Evolutionary conservation across 108 stramenopile species (phyloP), one percentile per base, ranked within the genome.

Genomic region (Cylindrotheca fusiformis): DNA sequence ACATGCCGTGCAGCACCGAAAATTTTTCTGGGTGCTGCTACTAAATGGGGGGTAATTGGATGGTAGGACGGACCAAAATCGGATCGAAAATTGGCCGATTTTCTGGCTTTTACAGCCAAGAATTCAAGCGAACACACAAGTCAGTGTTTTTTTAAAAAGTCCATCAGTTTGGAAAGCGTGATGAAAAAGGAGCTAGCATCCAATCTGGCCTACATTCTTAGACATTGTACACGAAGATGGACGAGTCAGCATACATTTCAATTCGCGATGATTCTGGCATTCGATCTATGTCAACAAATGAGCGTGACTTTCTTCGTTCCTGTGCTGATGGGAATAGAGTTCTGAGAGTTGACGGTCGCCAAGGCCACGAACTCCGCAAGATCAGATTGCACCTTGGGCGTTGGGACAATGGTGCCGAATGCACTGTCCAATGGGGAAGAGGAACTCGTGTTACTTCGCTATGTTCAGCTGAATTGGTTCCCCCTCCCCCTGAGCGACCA

Each of bases 401-500:
- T 28, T 83, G 72, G 63, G 82, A 86, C 76, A 83, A 84, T 57
- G 72, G 63, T 12, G 78, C 88, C 21, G 84, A 86, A 61, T 87
- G 87, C 51, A 82, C 79, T 20, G 81, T 88, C 2, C 88, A 90
- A 54, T 87, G 89, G 72, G 92, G 85, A 20, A 56, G 41, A 21
- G 80, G 68, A 14, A 90, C 87, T 0, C 71, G 88, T 1, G 77
- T 80, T 24, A 67, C 81, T 17, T 75, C 86, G 10, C 19, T 61
- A 23, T 77, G 82, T 24, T 59, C 81, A 2, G 85, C 78, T 25
- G 69, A 78, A 41, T 48, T 97, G 48, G 79, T 94, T 8, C 85
- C 85, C 2, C 90, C 94, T 3, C 62, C 54, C 14, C 89, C 90
- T 2, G 97, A 97, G 65, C 74, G 97, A 57, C 93, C 97, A 10